A percentile compares a stretch with the other conserved stretches of the same genome.
phyloP scores from a whole-genome alignment of 768 basidiomycete species.

The Naematelia aurantialba region DNA sequence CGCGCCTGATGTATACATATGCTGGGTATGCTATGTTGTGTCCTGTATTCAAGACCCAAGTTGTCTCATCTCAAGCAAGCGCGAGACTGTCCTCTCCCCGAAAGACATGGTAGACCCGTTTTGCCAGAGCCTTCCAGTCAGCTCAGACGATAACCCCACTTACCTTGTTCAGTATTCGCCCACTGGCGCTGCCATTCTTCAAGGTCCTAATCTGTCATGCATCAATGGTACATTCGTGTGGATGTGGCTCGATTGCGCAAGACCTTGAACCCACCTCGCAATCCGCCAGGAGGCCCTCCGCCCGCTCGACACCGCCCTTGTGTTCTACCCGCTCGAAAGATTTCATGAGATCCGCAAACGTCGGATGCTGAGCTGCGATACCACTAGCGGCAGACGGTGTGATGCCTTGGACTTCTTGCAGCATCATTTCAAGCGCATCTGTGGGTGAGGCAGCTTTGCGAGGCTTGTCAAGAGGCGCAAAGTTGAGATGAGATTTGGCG shows the following conservation, averaged over 20 bases:
- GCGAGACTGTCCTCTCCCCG: slow-evolving; percentile 41
- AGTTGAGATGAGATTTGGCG: slow-evolving; percentile 45
- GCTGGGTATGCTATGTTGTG: not conserved
- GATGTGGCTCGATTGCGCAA: no score
- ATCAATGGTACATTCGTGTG: not conserved
- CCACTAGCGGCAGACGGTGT: slow-evolving; percentile 42
- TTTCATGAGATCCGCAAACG: slow-evolving; percentile 43
- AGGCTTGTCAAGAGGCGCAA: slow-evolving; percentile 34
- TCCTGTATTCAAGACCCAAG: slow-evolving; percentile 1
- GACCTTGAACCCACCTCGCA: slow-evolving; percentile 34
- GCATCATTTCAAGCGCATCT: slow-evolving; percentile 46
- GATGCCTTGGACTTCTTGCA: slow-evolving; percentile 47
- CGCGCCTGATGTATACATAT: not conserved
- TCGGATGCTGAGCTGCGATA: slow-evolving; percentile 35
- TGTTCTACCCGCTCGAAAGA: slow-evolving; percentile 42
- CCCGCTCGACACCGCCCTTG: slow-evolving; percentile 23
- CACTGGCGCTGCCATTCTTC: slow-evolving; percentile 31
- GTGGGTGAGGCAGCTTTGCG: slow-evolving; percentile 27
- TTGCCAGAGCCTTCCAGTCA: slow-evolving; percentile 28
- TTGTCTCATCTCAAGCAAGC: slow-evolving; percentile 20
- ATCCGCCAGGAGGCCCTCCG: slow-evolving; percentile 33
- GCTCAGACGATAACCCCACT: slow-evolving; percentile 7
- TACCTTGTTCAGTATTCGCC: slow-evolving; percentile 28
- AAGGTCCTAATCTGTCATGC: slow-evolving; percentile 28
- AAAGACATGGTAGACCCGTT: slow-evolving; percentile 32